These are phyloP conservation scores for Neohortaea acidophila DNA, from an alignment of 495 filamentous ascomycete genomes.

Conservation along the genomic window DNA sequence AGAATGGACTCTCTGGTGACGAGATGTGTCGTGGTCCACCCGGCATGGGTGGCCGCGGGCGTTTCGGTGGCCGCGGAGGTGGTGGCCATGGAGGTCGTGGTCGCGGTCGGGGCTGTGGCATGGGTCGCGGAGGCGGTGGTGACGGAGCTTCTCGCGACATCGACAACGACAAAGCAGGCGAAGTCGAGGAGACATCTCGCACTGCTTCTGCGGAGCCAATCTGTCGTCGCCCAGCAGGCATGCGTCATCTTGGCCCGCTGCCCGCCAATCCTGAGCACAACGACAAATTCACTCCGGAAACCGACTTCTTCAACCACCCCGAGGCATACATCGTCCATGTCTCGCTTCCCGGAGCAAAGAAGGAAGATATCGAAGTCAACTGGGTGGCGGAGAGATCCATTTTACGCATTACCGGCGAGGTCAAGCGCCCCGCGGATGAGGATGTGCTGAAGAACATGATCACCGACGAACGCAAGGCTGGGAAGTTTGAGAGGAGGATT, in stretches of 20 bases:
- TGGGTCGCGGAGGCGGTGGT: constrained; percentile 22
- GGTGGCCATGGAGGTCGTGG: constrained; percentile 9
- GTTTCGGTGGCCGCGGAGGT: constrained; percentile 10
- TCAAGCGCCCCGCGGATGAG: constrained; percentile 57
- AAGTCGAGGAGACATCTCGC: no score
- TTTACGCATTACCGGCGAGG: constrained; percentile 52
- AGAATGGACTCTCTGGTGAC: constrained; percentile 11
- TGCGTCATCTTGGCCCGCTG: constrained; percentile 7
- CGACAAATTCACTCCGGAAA: constrained; percentile 45
- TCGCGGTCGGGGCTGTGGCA: constrained; percentile 23
- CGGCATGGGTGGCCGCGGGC: no score
- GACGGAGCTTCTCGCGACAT: constrained; percentile 12
- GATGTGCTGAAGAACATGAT: constrained; percentile 51
- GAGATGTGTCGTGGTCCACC: constrained; percentile 5
- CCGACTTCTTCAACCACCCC: constrained; percentile 58
- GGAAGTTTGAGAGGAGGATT: constrained; percentile 57
- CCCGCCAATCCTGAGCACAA: no score
- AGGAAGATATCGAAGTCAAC: constrained; percentile 59
- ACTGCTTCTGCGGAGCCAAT: constrained; percentile 16
- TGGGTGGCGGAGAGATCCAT: constrained; percentile 53
- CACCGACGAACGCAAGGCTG: constrained; percentile 49
- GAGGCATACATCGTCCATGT: constrained; percentile 51
- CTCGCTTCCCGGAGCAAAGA: constrained; percentile 60
- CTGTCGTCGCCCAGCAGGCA: constrained; percentile 17
- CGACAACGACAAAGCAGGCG: constrained; percentile 1